Conservation (phyloP, 2,329 filamentous ascomycete species). For the Neonectria hederae region DNA sequence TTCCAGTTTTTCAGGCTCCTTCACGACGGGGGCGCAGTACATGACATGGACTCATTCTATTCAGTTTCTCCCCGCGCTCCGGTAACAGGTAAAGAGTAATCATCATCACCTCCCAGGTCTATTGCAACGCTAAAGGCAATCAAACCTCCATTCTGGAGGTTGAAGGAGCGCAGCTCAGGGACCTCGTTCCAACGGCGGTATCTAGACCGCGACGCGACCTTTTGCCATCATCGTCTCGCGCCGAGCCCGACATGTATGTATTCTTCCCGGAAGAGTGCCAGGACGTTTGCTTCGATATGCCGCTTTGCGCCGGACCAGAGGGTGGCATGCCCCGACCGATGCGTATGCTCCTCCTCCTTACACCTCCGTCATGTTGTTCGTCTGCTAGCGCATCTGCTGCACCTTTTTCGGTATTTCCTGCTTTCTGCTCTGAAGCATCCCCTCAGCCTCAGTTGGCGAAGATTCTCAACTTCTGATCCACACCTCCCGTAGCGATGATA, state of each 20-base stretch:
- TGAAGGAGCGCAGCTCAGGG: background rate
- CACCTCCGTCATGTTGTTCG: conserved; percentile 4
- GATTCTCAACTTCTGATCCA: conserved; percentile 24
- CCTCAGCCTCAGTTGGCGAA: conserved; percentile 20
- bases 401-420: background rate
- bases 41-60: conserved; percentile 28
- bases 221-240: conserved; percentile 9
- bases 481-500: conserved; percentile 24
- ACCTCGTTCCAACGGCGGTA: background rate
- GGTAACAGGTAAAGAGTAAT: conserved; percentile 13
- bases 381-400: conserved; percentile 1
- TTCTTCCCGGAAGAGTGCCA: conserved; percentile 7
- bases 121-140: conserved; percentile 24
- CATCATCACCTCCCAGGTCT: conserved; percentile 21
- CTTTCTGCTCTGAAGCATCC: conserved; percentile 1
- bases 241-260: background rate
- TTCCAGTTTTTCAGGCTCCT: background rate
- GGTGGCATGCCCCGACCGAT: background rate
- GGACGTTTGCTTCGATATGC: conserved; percentile 1
- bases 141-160: conserved; percentile 1
- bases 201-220: conserved; percentile 8
- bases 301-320: conserved; percentile 8
- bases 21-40: background rate
- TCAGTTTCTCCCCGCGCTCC: conserved; percentile 14
- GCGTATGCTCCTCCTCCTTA: conserved; percentile 8